These are phyloP conservation scores for Fusarium vanettenii DNA, from an alignment of 2,329 filamentous ascomycete species.

Conservation along the genomic window DNA sequence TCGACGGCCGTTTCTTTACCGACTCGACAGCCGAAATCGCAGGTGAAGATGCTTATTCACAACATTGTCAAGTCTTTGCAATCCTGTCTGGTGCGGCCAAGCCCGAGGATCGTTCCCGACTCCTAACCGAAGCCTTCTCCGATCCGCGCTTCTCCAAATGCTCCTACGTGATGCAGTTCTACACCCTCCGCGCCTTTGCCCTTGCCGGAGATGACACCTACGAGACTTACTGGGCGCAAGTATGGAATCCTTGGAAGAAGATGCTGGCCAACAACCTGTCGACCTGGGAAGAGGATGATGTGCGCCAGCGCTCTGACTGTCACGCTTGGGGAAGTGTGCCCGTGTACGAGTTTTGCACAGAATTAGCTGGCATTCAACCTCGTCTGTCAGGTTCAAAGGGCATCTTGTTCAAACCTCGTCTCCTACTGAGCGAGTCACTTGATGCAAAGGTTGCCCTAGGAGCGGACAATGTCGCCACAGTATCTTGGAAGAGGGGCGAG, in stretches of 20 bases:
- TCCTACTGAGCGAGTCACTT: slow-evolving; percentile 3
- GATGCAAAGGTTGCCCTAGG: slow-evolving; percentile 15
- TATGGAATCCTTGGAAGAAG: slow-evolving; percentile 18
- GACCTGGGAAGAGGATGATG: slow-evolving; percentile 28
- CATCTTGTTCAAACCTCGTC: slow-evolving; percentile 19
- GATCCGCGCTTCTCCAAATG: slow-evolving; percentile 15
- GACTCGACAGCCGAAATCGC: slow-evolving; percentile 48
- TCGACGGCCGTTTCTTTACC: slow-evolving; percentile 49
- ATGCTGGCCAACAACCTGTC: slow-evolving; percentile 26
- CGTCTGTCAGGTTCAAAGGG: slow-evolving; percentile 1
- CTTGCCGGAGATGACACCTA: slow-evolving; percentile 13
- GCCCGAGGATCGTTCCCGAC: slow-evolving; percentile 1
- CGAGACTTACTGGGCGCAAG: slow-evolving; percentile 14
- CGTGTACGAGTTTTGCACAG: slow-evolving; percentile 22
- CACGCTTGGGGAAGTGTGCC: slow-evolving; percentile 29
- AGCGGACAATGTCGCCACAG: slow-evolving; percentile 6
- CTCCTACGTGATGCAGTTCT: slow-evolving; percentile 27
- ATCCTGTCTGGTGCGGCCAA: slow-evolving; percentile 46
- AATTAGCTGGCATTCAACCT: slow-evolving; percentile 16
- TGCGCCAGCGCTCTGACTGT: slow-evolving; percentile 24
- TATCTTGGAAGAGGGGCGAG: not conserved
- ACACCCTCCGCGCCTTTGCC: slow-evolving; percentile 16
- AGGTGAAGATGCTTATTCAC: slow-evolving; percentile 43
- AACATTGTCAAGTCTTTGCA: slow-evolving; percentile 52
- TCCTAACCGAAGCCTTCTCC: slow-evolving; percentile 6